Conservation (phyloP, 257 asterid species). For the Solanum sejunctum region DNA sequence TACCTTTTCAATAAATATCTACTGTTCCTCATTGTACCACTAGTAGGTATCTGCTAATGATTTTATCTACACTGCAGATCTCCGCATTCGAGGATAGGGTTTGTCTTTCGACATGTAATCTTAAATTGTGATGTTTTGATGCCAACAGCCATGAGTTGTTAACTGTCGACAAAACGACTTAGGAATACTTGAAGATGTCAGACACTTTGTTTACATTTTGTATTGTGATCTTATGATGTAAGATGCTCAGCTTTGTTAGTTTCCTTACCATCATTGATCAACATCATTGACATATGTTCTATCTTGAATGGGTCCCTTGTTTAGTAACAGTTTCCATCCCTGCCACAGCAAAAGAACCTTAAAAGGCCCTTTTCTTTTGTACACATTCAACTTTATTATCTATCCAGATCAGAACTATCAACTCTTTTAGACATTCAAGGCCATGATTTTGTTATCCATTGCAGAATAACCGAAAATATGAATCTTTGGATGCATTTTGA, state of each 20-base stretch:
- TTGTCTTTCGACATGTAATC: not conserved
- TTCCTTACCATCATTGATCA: not conserved
- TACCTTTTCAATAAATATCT: not conserved
- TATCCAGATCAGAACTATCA: not conserved
- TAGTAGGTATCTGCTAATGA: not conserved
- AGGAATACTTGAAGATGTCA: not conserved
- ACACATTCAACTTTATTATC: not conserved
- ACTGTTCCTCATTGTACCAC: not conserved
- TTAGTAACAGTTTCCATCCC: not conserved
- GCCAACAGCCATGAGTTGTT: not conserved
- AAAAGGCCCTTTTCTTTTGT: not conserved
- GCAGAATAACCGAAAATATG: not conserved
- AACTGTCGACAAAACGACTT: not conserved
- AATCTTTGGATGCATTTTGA: not conserved
- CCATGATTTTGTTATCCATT: not conserved
- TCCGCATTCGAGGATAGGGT: not conserved
- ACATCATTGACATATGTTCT: not conserved
- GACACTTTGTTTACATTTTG: not conserved
- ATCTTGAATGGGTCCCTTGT: not conserved
- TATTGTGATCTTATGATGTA: not conserved
- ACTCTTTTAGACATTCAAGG: not conserved
- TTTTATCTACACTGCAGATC: not conserved
- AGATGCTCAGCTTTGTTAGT: not conserved
- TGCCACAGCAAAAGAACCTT: not conserved
- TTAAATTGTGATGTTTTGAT: not conserved